phyloP scores from a whole-genome alignment of 225 moss, liverwort and hornwort genomes.

The Ulota crispa region DNA sequence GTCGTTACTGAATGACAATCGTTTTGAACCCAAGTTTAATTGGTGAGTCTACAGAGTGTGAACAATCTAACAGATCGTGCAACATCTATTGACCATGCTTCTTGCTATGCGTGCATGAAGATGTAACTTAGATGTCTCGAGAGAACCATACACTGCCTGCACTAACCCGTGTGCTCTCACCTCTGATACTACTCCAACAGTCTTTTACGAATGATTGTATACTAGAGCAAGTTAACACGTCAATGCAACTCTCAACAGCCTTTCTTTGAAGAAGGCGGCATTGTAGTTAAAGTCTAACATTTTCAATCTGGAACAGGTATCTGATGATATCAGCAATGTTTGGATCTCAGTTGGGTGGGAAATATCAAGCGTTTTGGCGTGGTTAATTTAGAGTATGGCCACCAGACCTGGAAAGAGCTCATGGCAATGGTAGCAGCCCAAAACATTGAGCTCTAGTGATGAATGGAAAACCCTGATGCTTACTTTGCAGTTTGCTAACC shows the following conservation, averaged over 20 bases:
- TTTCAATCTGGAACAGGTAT: background rate
- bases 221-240: background rate
- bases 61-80: background rate
- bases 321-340: background rate
- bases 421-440: background rate
- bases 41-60: no score
- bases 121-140: background rate
- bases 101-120: background rate
- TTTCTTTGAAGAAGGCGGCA: background rate
- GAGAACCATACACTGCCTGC: background rate
- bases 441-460: background rate
- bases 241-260: background rate
- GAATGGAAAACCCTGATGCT: background rate
- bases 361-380: no score
- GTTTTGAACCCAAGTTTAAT: background rate
- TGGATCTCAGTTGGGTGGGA: no score
- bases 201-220: background rate
- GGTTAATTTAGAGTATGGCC: background rate
- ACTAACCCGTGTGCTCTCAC: background rate
- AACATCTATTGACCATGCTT: background rate
- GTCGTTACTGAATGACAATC: background rate
- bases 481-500: background rate
- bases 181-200: background rate
- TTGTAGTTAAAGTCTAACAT: background rate
- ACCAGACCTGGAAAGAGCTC: background rate